phyloP scores from a whole-genome alignment of 345 rosid species.

The Boechera divaricarpa region DNA sequence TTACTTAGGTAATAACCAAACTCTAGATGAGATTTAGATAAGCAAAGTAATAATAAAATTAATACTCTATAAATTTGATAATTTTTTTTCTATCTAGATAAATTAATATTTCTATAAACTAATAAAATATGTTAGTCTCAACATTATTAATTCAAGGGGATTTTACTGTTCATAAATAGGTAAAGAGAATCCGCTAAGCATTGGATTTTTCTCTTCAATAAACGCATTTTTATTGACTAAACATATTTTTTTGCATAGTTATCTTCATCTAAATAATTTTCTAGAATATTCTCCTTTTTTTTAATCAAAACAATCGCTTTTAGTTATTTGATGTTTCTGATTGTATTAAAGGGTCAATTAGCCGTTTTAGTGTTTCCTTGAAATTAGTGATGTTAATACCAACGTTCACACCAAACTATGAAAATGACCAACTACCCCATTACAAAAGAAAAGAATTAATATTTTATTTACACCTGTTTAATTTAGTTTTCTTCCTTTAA shows the following conservation, averaged over 20 bases:
- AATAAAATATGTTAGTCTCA: neutral
- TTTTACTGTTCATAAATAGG: neutral
- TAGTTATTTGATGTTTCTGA: neutral
- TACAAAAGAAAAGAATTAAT: neutral
- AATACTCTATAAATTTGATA: too few relatives aligned
- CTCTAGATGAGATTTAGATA: neutral
- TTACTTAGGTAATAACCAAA: neutral
- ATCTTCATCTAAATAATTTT: too few relatives aligned
- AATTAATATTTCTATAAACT: neutral
- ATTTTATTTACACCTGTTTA: neutral
- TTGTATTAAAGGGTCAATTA: conserved; percentile 23
- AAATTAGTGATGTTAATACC: conserved; percentile 13
- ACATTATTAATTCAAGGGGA: neutral
- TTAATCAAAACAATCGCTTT: neutral
- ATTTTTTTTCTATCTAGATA: too few relatives aligned
- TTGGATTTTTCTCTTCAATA: too few relatives aligned
- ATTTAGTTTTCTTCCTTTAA: conserved; percentile 12
- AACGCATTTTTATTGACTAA: too few relatives aligned
- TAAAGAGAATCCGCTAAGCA: too few relatives aligned
- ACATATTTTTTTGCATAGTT: too few relatives aligned
- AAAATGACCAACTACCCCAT: conserved; percentile 43
- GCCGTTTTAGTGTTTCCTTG: conserved; percentile 41
- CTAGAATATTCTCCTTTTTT: too few relatives aligned
- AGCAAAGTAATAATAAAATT: neutral
- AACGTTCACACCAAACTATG: conserved; percentile 40